Conservation (phyloP, 2,329 filamentous ascomycete genomes). For the Penicillium nordicum region DNA sequence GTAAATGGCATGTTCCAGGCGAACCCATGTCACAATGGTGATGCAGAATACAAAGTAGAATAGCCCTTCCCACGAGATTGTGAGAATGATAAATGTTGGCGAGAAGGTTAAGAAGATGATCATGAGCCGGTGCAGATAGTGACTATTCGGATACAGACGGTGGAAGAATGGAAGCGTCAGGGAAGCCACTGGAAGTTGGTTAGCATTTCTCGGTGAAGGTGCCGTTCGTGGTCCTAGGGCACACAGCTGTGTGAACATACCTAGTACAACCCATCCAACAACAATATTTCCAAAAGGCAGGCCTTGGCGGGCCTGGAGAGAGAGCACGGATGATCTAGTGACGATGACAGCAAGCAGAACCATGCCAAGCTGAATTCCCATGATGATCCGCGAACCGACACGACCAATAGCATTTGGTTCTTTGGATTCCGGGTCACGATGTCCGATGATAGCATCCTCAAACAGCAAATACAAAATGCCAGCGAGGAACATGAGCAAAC, state of each 20-base stretch:
- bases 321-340: conserved; percentile 79
- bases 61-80: conserved; percentile 93
- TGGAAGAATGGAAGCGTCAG: conserved; percentile 79
- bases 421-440: conserved; percentile 29
- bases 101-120: conserved; percentile 91
- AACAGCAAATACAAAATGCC: conserved; percentile 77
- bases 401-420: conserved; percentile 21
- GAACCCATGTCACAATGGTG: conserved; percentile 81
- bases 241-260: conserved; percentile 47
- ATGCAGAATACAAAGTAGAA: conserved; percentile 90
- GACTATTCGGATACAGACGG: conserved; percentile 71
- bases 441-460: conserved; percentile 60
- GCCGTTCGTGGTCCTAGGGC: not conserved
- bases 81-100: conserved; percentile 90
- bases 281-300: conserved; percentile 84
- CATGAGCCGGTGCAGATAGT: conserved; percentile 86
- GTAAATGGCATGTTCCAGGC: conserved; percentile 78
- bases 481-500: conserved; percentile 69
- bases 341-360: conserved; percentile 78
- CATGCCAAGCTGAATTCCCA: conserved; percentile 63
- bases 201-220: conserved; percentile 1
- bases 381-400: conserved; percentile 41
- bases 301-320: conserved; percentile 78
- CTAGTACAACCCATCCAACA: conserved; percentile 75
- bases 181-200: conserved; percentile 57